Evolutionary conservation across 2,329 filamentous ascomycete genomes (phyloP).

Genomic region (Xylaria sp.): DNA sequence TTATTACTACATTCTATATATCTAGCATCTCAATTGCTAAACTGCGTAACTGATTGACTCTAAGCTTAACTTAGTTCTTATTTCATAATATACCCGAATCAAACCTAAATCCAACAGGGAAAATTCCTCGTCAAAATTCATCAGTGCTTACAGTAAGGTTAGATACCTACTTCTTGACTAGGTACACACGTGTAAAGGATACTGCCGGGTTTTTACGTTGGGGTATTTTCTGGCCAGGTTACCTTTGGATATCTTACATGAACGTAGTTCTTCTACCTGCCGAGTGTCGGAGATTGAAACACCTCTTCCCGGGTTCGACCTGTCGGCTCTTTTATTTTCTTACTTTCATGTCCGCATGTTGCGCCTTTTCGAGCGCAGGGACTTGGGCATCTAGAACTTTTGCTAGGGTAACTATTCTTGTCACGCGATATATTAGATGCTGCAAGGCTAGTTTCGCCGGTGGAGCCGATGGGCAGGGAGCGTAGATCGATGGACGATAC

Average conservation of each 20-base stretch:
- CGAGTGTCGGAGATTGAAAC: constrained; percentile 5
- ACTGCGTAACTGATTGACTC: not conserved
- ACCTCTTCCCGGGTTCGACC: not conserved
- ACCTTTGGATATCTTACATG: not conserved
- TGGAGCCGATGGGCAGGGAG: constrained; percentile 40
- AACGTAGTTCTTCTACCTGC: not conserved
- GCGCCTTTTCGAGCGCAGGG: constrained; percentile 10
- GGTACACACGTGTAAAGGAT: not conserved
- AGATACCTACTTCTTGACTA: not conserved
- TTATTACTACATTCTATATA: not conserved
- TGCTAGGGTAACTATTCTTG: constrained; percentile 29
- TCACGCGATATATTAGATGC: constrained; percentile 33
- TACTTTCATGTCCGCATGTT: constrained; percentile 8
- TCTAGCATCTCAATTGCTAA: not conserved
- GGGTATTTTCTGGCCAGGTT: constrained; percentile 1
- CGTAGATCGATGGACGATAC: constrained; percentile 34
- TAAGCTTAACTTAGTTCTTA: constrained; percentile 1
- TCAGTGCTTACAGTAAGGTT: not conserved
- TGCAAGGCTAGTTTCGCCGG: constrained; percentile 38
- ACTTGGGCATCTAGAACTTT: constrained; percentile 28
- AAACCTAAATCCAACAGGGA: not conserved
- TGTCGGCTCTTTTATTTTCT: not conserved
- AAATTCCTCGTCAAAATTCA: not conserved
- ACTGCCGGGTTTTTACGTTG: not conserved
- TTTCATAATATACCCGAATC: not conserved